A percentile compares a stretch with the other conserved stretches of the same genome.
These are phyloP conservation scores for Hevea brasiliensis DNA, from an alignment of 345 rosid species.

Conservation along the genomic window DNA sequence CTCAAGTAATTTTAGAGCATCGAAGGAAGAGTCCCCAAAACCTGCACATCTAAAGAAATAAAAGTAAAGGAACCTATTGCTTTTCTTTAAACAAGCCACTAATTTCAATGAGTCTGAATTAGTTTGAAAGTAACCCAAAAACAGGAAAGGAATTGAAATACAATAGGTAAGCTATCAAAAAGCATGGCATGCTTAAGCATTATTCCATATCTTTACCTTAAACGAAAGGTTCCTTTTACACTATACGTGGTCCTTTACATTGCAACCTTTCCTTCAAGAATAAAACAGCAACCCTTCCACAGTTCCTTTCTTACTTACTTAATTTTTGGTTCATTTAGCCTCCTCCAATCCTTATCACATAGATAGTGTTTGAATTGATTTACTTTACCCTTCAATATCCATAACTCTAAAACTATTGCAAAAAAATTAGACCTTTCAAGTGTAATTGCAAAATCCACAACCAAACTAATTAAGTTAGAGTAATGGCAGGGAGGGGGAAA, in stretches of 20 bases:
- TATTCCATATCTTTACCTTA: conserved; percentile 2
- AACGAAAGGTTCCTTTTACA: neutral
- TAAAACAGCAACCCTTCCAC: neutral
- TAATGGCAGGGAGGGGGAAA: neutral
- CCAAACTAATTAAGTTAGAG: neutral
- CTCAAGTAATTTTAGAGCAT: conserved; percentile 9
- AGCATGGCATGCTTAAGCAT: neutral
- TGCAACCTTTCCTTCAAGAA: neutral
- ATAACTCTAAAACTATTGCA: neutral
- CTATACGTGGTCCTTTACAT: neutral
- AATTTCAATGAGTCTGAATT: conserved; percentile 10
- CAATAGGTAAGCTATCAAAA: neutral
- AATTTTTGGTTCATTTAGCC: neutral
- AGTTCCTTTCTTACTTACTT: neutral
- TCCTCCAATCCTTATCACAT: neutral
- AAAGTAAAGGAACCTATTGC: conserved; percentile 8
- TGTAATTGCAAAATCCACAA: neutral
- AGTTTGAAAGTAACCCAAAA: conserved; percentile 5
- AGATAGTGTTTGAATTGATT: neutral
- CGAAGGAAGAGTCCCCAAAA: conserved; percentile 11
- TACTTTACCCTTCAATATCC: neutral
- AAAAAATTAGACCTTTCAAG: neutral
- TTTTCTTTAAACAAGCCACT: conserved; percentile 7
- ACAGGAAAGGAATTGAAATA: neutral
- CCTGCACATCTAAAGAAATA: conserved; percentile 17